These are phyloP conservation scores for Aspergillus terreus DNA, from an alignment of 2,329 filamentous ascomycete genomes.

Conservation along the genomic window DNA sequence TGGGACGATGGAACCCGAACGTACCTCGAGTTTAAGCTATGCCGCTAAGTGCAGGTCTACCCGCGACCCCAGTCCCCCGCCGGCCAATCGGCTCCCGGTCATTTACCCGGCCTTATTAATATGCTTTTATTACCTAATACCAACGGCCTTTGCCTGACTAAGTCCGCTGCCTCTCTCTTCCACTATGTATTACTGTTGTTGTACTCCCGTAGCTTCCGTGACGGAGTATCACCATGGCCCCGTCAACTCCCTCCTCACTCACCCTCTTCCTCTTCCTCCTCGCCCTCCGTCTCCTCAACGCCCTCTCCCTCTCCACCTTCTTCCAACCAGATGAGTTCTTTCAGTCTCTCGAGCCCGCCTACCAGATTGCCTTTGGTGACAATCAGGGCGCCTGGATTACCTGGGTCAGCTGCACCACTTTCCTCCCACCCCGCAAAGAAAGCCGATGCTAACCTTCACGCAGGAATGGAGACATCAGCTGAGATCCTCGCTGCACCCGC, in stretches of 20 bases:
- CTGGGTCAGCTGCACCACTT: conserved; percentile 63
- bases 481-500: conserved; percentile 87
- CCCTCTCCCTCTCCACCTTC: conserved; percentile 76
- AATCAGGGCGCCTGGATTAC: conserved; percentile 85
- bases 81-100: not conserved
- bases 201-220: no score
- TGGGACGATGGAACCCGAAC: not conserved
- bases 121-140: no score
- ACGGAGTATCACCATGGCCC: not conserved
- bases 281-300: conserved; percentile 73
- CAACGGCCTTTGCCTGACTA: not conserved
- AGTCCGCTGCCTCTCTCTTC: not conserved
- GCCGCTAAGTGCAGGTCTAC: conserved; percentile 34
- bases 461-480: conserved; percentile 92
- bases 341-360: conserved; percentile 91
- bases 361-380: conserved; percentile 77
- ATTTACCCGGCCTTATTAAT: not conserved
- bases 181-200: not conserved
- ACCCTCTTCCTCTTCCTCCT: conserved; percentile 46
- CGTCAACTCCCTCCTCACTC: conserved; percentile 9
- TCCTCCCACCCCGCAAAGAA: not conserved
- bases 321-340: conserved; percentile 99
- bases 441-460: not conserved
- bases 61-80: not conserved
- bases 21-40: conserved; percentile 14